Conservation (phyloP, 2,329 filamentous ascomycete genomes). For the Cytospora piceicola region DNA sequence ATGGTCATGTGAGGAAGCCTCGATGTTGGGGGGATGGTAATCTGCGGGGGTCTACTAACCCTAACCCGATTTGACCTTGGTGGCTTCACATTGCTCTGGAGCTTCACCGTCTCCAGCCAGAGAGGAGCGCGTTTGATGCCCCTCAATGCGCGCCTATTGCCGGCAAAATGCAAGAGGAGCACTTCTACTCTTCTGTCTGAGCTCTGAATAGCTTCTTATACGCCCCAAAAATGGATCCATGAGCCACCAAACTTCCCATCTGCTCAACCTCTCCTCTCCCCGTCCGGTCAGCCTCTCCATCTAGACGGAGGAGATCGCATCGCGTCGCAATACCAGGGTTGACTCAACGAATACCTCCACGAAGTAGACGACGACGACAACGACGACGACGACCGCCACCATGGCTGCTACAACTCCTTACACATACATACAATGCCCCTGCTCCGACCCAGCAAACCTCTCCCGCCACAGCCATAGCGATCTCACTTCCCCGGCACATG, state of each 20-base stretch:
- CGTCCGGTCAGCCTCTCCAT: not conserved
- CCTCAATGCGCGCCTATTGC: not conserved
- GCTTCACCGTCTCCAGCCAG: not conserved
- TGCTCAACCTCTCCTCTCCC: not conserved
- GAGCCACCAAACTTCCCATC: not conserved
- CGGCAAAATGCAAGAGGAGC: not conserved
- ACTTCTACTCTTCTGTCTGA: not conserved
- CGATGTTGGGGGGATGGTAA: not conserved
- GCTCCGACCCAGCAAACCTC: slow-evolving; percentile 52
- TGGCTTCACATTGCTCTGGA: not conserved
- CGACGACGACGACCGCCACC: not conserved
- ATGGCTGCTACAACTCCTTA: slow-evolving; percentile 63
- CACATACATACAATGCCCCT: slow-evolving; percentile 70
- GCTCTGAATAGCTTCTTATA: not conserved
- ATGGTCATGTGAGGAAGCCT: no score
- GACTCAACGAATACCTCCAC: not conserved
- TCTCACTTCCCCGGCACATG: slow-evolving; percentile 30
- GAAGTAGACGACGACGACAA: not conserved
- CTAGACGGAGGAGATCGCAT: not conserved
- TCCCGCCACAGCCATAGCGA: slow-evolving; percentile 37
- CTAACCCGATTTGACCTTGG: not conserved
- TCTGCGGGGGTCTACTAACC: not conserved
- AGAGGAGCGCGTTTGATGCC: not conserved
- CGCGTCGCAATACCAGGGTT: not conserved
- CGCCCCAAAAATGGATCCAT: not conserved